phyloP scores from a whole-genome alignment of 306 rosid genomes.

The Biancaea sappan region DNA sequence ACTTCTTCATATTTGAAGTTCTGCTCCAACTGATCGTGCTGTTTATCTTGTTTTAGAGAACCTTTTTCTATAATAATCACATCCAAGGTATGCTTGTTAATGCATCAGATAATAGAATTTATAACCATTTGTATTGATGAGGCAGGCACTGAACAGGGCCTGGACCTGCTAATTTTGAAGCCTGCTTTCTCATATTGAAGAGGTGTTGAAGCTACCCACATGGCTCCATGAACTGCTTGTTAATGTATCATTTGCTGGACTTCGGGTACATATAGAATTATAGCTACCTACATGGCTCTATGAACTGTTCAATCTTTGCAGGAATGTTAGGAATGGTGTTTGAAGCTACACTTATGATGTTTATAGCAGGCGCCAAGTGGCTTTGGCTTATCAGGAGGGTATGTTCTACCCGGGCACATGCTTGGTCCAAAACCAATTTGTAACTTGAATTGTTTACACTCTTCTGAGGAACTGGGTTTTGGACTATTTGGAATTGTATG shows the following conservation, averaged over 20 bases:
- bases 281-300: no score
- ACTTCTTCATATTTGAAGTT: neutral
- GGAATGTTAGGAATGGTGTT: no score
- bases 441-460: neutral
- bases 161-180: neutral
- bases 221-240: no score
- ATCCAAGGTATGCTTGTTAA: conserved; percentile 10
- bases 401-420: neutral
- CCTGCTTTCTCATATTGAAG: neutral
- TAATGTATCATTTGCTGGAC: neutral
- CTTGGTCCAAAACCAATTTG: neutral
- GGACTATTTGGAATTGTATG: neutral
- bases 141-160: neutral
- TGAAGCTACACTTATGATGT: no score
- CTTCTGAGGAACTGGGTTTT: neutral
- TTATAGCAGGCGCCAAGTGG: neutral
- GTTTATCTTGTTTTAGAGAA: neutral
- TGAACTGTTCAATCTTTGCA: no score
- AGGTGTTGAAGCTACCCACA: no score
- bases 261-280: neutral
- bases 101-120: conserved; percentile 14
- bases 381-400: neutral
- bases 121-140: neutral
- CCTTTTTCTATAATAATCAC: conserved; percentile 6
- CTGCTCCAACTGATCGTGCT: neutral